Conservation (phyloP, 1,139 yeast genomes). For the Yamadazyma diospyri region DNA sequence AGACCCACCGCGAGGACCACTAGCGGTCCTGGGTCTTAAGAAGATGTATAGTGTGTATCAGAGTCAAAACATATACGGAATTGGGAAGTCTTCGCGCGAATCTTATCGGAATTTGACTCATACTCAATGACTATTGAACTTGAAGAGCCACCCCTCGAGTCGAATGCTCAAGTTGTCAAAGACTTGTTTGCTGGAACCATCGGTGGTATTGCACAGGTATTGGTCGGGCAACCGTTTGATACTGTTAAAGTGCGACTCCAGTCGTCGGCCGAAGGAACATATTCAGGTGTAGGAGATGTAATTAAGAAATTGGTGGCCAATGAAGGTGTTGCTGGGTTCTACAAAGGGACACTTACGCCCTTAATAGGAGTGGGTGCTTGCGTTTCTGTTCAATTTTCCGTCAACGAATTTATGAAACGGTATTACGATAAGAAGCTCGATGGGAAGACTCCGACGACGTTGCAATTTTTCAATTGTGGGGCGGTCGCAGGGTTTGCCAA, state of each 20-base stretch:
- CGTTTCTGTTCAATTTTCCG: conserved; percentile 77
- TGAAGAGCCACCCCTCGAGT: conserved; percentile 44
- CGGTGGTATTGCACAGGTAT: conserved; percentile 92
- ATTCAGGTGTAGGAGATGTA: conserved; percentile 73
- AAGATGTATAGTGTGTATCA: no score
- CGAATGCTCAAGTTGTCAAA: conserved; percentile 58
- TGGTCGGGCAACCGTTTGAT: conserved; percentile 93
- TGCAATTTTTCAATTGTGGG: conserved; percentile 77
- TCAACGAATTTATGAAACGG: conserved; percentile 91
- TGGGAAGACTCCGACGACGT: conserved; percentile 40
- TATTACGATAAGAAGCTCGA: conserved; percentile 43
- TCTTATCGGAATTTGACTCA: conserved; percentile 1
- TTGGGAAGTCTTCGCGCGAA: no score
- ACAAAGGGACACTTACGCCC: conserved; percentile 85
- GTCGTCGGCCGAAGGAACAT: conserved; percentile 75
- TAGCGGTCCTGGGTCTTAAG: no score
- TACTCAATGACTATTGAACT: conserved; percentile 38
- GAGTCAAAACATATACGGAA: no score
- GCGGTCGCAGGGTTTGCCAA: conserved; percentile 87
- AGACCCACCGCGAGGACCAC: not conserved
- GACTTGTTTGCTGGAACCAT: conserved; percentile 88
- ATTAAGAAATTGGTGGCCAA: conserved; percentile 62
- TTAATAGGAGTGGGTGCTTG: conserved; percentile 92
- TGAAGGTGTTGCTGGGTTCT: conserved; percentile 80
- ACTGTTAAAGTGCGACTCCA: conserved; percentile 90